Evolutionary conservation across 2,329 filamentous ascomycete genomes (phyloP).

Genomic region (Fusarium nisikadoi): DNA sequence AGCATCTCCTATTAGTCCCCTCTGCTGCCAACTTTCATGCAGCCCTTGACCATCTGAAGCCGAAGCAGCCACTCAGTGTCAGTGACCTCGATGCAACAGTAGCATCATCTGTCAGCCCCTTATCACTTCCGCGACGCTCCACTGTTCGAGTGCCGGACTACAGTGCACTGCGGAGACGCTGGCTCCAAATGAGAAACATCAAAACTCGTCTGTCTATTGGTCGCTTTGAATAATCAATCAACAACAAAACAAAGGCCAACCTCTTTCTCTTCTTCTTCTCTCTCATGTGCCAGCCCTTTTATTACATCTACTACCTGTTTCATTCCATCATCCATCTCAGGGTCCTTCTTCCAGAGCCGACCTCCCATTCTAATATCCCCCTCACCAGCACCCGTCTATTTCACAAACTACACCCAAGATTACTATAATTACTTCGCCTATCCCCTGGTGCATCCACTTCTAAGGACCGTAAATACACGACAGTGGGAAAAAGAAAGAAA

Average conservation of each 20-base stretch:
- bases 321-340: slow-evolving; percentile 29
- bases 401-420: neutral
- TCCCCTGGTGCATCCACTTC: slow-evolving; percentile 1
- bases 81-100: slow-evolving; percentile 14
- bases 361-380: neutral
- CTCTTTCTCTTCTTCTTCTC: slow-evolving; percentile 4
- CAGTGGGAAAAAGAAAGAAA: slow-evolving; percentile 21
- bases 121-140: slow-evolving; percentile 20
- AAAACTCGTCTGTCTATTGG: slow-evolving; percentile 10
- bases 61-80: slow-evolving; percentile 33
- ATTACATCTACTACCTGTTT: slow-evolving; percentile 10
- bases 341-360: neutral
- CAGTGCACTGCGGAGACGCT: neutral
- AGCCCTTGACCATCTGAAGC: slow-evolving; percentile 8
- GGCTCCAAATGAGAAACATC: slow-evolving; percentile 14
- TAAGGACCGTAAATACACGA: neutral
- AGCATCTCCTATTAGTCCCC: slow-evolving; percentile 13
- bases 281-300: slow-evolving; percentile 17
- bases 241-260: slow-evolving; percentile 38
- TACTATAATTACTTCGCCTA: slow-evolving; percentile 13
- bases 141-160: slow-evolving; percentile 6
- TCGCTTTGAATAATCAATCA: slow-evolving; percentile 28
- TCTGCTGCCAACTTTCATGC: slow-evolving; percentile 25
- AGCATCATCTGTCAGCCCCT: slow-evolving; percentile 18
- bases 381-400: slow-evolving; percentile 1